phyloP scores from a whole-genome alignment of 352 stramenopile species.

The Halophytophthora polymorphica region DNA sequence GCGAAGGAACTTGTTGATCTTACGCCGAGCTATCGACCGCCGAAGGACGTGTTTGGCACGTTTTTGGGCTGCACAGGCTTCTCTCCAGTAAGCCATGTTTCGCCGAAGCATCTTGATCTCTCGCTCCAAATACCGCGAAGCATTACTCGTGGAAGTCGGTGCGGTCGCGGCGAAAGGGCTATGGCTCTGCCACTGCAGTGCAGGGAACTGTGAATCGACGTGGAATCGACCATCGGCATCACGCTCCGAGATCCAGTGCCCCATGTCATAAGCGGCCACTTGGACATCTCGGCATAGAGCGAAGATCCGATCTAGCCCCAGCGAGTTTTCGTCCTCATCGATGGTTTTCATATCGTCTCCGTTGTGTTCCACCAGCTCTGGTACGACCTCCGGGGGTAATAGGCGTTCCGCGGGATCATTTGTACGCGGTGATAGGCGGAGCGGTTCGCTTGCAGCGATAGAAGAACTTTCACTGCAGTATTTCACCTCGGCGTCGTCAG shows the following conservation, averaged over 20 bases:
- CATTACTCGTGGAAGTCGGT: not conserved
- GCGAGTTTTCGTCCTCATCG: slow-evolving; percentile 9
- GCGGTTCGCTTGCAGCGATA: too few relatives aligned
- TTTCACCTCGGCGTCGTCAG: not conserved
- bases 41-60: slow-evolving; percentile 24
- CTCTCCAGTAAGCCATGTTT: slow-evolving; percentile 43
- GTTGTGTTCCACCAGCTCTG: too few relatives aligned
- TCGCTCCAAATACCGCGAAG: slow-evolving; percentile 43
- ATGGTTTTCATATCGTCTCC: not conserved
- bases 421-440: too few relatives aligned
- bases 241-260: slow-evolving; percentile 27
- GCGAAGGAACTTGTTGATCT: slow-evolving; percentile 26
- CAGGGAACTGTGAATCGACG: slow-evolving; percentile 9
- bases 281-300: slow-evolving; percentile 53
- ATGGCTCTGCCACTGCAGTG: slow-evolving; percentile 8
- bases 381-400: too few relatives aligned
- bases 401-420: too few relatives aligned
- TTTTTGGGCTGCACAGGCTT: slow-evolving; percentile 16
- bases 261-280: slow-evolving; percentile 40
- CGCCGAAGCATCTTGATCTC: slow-evolving; percentile 70
- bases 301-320: slow-evolving; percentile 30
- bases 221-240: slow-evolving; percentile 27
- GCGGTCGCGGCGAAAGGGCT: not conserved
- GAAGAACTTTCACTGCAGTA: too few relatives aligned
- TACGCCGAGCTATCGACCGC: slow-evolving; percentile 18